These are phyloP conservation scores for Dioscorea alata DNA, from an alignment of 106 monocot species.

Conservation along the genomic window DNA sequence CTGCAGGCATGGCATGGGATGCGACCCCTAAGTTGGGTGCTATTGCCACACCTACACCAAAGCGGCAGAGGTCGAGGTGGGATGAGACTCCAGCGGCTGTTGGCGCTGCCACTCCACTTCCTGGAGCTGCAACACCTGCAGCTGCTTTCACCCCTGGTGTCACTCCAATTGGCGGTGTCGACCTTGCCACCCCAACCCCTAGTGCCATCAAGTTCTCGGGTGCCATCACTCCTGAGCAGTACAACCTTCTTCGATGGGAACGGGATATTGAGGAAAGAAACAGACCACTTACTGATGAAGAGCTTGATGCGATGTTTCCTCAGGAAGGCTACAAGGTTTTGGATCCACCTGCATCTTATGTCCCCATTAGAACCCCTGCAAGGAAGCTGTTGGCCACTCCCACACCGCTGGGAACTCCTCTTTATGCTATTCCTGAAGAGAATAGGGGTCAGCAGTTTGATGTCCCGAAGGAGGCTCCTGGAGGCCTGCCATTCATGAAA, in stretches of 20 bases:
- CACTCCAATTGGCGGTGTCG: slow-evolving; percentile 73
- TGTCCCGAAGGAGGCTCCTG: slow-evolving; percentile 92
- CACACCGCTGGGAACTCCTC: slow-evolving; percentile 87
- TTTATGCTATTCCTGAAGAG: slow-evolving; percentile 91
- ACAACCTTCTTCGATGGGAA: slow-evolving; percentile 88
- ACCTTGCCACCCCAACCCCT: slow-evolving; percentile 89
- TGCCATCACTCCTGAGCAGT: slow-evolving; percentile 85
- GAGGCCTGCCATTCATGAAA: slow-evolving; percentile 94
- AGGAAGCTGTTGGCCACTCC: slow-evolving; percentile 93
- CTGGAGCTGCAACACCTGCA: slow-evolving; percentile 69
- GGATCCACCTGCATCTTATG: slow-evolving; percentile 85
- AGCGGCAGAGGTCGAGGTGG: slow-evolving; percentile 93
- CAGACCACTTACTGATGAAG: slow-evolving; percentile 86
- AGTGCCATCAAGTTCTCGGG: slow-evolving; percentile 68
- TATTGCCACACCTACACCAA: slow-evolving; percentile 86
- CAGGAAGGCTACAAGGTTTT: slow-evolving; percentile 94
- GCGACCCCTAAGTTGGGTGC: slow-evolving; percentile 83
- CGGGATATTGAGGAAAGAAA: slow-evolving; percentile 97
- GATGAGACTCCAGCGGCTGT: slow-evolving; percentile 89
- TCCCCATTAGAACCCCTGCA: slow-evolving; percentile 90
- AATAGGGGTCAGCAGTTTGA: slow-evolving; percentile 98
- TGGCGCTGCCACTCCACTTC: slow-evolving; percentile 68
- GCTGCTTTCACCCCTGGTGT: slow-evolving; percentile 83
- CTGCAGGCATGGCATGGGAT: slow-evolving; percentile 98
- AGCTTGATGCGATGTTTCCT: slow-evolving; percentile 90